Evolutionary conservation across 305 asterid species (phyloP).

Genomic region (Fraxinus baroniana): DNA sequence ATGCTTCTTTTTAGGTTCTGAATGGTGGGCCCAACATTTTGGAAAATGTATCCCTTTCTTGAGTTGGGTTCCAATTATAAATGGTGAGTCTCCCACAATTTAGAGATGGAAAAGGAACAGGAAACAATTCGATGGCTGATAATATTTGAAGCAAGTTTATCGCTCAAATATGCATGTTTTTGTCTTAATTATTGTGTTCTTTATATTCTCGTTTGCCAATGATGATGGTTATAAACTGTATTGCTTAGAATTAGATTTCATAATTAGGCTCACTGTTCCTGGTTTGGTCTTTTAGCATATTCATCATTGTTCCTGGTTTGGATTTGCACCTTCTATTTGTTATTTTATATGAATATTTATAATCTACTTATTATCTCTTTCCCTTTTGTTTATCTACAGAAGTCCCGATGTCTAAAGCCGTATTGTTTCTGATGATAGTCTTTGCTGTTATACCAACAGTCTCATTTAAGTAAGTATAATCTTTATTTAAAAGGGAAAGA

Average conservation of each 20-base stretch:
- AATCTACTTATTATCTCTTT: not conserved
- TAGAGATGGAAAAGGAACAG: not conserved
- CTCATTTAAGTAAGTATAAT: slow-evolving; percentile 67
- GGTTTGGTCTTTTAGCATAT: not conserved
- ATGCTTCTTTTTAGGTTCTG: slow-evolving; percentile 63
- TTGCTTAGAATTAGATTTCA: not conserved
- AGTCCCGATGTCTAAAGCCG: slow-evolving; percentile 45
- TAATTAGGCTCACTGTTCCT: not conserved
- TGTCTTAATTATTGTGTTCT: not conserved
- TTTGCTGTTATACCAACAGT: slow-evolving; percentile 82
- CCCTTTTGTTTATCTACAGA: slow-evolving; percentile 39
- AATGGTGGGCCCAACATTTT: slow-evolving; percentile 84
- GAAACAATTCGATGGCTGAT: not conserved
- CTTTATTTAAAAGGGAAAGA: slow-evolving; percentile 12
- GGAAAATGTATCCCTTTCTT: slow-evolving; percentile 70
- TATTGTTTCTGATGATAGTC: slow-evolving; percentile 53
- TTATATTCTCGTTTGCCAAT: not conserved
- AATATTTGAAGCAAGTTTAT: not conserved
- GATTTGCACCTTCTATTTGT: not conserved
- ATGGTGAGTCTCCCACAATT: slow-evolving; percentile 48
- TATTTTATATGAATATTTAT: not conserved
- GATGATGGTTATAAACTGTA: not conserved
- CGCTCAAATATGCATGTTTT: not conserved
- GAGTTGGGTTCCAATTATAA: slow-evolving; percentile 72
- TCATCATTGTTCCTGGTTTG: not conserved